phyloP scores from a whole-genome alignment of 2,329 filamentous ascomycete genomes.

The Trichoderma afroharzianum region DNA sequence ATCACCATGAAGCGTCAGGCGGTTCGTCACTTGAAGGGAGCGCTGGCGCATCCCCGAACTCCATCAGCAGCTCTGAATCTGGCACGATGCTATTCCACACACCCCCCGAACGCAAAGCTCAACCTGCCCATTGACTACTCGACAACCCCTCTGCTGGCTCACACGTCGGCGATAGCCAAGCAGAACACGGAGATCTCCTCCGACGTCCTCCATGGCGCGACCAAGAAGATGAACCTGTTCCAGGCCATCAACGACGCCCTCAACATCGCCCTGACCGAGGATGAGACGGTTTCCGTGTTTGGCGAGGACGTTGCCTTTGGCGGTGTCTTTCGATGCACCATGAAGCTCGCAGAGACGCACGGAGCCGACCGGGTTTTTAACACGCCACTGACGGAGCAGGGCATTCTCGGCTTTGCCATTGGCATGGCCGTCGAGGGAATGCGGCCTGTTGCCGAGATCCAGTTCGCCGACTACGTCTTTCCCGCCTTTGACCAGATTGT shows the following conservation, averaged over 20 bases:
- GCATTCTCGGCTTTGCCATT: slow-evolving; percentile 89
- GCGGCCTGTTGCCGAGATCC: slow-evolving; percentile 89
- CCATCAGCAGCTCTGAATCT: slow-evolving; percentile 22
- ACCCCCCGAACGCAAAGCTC: slow-evolving; percentile 60
- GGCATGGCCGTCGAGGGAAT: slow-evolving; percentile 87
- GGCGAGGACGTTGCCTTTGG: slow-evolving; percentile 97
- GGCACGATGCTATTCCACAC: slow-evolving; percentile 48
- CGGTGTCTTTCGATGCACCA: slow-evolving; percentile 91
- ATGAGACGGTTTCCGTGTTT: slow-evolving; percentile 85
- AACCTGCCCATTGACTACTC: slow-evolving; percentile 88
- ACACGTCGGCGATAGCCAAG: slow-evolving; percentile 70
- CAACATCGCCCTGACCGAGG: slow-evolving; percentile 73
- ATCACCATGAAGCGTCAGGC: slow-evolving; percentile 33
- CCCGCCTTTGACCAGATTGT: slow-evolving; percentile 93
- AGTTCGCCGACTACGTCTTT: slow-evolving; percentile 93
- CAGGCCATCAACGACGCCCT: slow-evolving; percentile 91
- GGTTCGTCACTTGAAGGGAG: slow-evolving; percentile 30
- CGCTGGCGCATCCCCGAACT: slow-evolving; percentile 23
- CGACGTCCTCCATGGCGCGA: slow-evolving; percentile 62
- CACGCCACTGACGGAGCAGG: slow-evolving; percentile 90
- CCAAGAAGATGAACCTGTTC: slow-evolving; percentile 88
- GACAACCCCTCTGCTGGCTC: slow-evolving; percentile 74
- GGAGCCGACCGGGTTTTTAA: slow-evolving; percentile 92
- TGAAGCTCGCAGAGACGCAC: slow-evolving; percentile 84
- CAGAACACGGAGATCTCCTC: slow-evolving; percentile 67